Evolutionary conservation across 805 yeast genomes (phyloP).

Genomic region (Candida orba): DNA sequence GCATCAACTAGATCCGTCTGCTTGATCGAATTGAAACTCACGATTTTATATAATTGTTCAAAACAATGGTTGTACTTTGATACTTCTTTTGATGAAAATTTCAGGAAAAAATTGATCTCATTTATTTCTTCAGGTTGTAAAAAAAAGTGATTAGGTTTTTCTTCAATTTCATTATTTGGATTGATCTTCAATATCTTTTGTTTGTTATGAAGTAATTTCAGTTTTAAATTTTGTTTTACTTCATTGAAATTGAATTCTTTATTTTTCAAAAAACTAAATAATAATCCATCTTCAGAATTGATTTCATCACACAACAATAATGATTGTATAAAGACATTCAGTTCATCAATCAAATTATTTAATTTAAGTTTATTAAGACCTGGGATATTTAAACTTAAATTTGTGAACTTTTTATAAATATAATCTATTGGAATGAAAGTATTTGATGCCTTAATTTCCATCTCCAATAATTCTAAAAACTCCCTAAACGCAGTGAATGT

Average conservation of each 20-base stretch:
- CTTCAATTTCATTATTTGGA: neutral
- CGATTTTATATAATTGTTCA: conserved; percentile 31
- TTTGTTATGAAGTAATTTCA: conserved; percentile 21
- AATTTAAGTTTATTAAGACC: conserved; percentile 37
- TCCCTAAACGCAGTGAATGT: conserved; percentile 26
- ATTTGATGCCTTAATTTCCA: conserved; percentile 28
- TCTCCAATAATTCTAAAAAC: conserved; percentile 27
- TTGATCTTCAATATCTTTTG: conserved; percentile 19
- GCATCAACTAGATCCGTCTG: conserved; percentile 16
- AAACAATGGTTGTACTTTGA: conserved; percentile 24
- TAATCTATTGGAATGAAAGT: conserved; percentile 26
- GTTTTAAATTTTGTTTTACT: conserved; percentile 27
- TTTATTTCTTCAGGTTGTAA: conserved; percentile 31
- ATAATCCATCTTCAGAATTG: conserved; percentile 26
- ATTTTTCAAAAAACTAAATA: conserved; percentile 36
- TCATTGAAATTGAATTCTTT: conserved; percentile 27
- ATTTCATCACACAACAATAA: conserved; percentile 33
- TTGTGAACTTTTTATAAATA: conserved; percentile 15
- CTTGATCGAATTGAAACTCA: conserved; percentile 23
- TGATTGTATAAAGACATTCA: conserved; percentile 44
- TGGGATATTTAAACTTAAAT: conserved; percentile 16
- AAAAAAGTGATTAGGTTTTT: conserved; percentile 10
- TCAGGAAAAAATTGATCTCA: conserved; percentile 43
- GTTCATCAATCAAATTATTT: conserved; percentile 38
- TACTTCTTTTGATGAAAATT: conserved; percentile 39